phyloP scores from a whole-genome alignment of 305 asterid genomes.

The Solanum hybrid region DNA sequence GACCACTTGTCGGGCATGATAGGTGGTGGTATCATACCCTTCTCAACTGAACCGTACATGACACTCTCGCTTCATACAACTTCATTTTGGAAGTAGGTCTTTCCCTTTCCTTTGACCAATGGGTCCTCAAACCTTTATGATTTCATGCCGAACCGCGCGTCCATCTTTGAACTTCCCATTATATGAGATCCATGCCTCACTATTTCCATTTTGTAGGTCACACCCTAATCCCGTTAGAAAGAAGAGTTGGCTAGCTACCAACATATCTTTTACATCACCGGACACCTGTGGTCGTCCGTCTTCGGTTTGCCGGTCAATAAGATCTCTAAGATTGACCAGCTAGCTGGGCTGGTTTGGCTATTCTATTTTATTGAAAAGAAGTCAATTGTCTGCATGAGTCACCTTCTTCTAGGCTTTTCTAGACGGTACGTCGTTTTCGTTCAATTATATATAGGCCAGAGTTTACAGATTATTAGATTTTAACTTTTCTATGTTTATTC shows the following conservation, averaged over 20 bases:
- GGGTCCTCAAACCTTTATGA: not conserved
- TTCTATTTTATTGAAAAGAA: not conserved
- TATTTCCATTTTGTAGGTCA: not conserved
- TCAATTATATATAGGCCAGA: not conserved
- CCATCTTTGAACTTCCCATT: not conserved
- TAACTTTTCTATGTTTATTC: not conserved
- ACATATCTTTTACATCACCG: not conserved
- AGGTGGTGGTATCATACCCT: not conserved
- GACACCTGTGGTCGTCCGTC: not conserved
- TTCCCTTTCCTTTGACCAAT: not conserved
- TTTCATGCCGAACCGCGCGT: too few species aligned
- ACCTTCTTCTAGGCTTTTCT: not conserved
- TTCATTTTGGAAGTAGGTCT: not conserved
- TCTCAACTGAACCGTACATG: not conserved
- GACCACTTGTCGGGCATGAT: not conserved
- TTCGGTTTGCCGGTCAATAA: not conserved
- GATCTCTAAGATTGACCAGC: not conserved
- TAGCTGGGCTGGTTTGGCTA: not conserved
- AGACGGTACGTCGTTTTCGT: fast-evolving
- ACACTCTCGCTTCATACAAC: not conserved
- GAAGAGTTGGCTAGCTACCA: not conserved
- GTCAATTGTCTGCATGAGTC: not conserved
- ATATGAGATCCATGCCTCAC: too few species aligned
- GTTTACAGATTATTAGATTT: not conserved
- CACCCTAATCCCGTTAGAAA: not conserved